Conservation (phyloP, 306 rosid genomes). For the Fragaria iinumae region DNA sequence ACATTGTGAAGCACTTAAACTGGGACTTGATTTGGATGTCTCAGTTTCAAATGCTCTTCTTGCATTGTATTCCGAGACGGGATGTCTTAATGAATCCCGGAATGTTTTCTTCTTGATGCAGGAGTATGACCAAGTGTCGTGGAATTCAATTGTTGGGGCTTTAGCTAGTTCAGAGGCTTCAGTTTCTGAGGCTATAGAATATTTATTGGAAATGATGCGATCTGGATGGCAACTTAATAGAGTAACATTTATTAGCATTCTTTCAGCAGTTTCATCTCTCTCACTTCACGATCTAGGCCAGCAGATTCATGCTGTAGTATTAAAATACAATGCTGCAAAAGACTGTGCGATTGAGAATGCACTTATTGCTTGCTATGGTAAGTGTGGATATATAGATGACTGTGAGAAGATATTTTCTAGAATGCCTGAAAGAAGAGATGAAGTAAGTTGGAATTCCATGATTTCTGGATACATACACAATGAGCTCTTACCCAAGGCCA, state of each 20-base stretch:
- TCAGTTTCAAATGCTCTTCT: constrained; percentile 89
- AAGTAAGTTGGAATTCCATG: constrained; percentile 91
- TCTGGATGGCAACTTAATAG: constrained; percentile 66
- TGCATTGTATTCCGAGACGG: constrained; percentile 69
- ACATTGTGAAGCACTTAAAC: constrained; percentile 68
- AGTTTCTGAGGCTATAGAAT: constrained; percentile 49
- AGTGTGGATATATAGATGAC: constrained; percentile 55
- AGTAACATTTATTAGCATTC: constrained; percentile 73
- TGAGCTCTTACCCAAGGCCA: constrained; percentile 65
- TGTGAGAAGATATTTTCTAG: constrained; percentile 69
- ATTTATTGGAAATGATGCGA: constrained; percentile 71
- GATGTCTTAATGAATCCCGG: constrained; percentile 45
- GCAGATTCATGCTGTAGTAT: constrained; percentile 66
- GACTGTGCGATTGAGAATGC: constrained; percentile 76
- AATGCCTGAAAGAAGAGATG: constrained; percentile 76
- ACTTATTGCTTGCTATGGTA: constrained; percentile 81
- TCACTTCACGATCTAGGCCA: constrained; percentile 49
- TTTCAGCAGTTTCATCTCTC: constrained; percentile 67
- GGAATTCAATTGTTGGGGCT: constrained; percentile 83
- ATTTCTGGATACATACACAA: constrained; percentile 86
- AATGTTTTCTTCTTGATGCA: constrained; percentile 74
- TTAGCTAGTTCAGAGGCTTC: constrained; percentile 57
- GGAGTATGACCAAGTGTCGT: constrained; percentile 73
- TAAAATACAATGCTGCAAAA: constrained; percentile 47
- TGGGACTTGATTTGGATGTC: constrained; percentile 84